phyloP scores from a whole-genome alignment of 768 basidiomycete species.

The Cystofilobasidium ferigula region DNA sequence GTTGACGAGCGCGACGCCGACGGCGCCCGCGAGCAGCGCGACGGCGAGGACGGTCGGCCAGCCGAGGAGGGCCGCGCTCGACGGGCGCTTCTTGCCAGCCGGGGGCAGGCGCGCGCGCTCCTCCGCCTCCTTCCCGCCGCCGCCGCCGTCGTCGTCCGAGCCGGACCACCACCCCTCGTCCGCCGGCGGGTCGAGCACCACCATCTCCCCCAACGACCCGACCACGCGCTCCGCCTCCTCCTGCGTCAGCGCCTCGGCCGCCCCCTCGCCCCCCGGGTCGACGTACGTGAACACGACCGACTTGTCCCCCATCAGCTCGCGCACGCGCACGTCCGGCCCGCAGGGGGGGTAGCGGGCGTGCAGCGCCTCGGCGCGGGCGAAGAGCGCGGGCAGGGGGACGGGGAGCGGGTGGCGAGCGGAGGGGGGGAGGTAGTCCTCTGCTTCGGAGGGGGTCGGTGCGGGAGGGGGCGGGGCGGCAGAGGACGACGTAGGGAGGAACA shows the following conservation, averaged over 20 bases:
- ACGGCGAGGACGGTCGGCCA: neutral
- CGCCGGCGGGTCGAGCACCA: neutral
- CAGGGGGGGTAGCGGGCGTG: slow-evolving; percentile 31
- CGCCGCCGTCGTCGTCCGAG: slow-evolving; percentile 5
- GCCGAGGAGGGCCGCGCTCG: neutral
- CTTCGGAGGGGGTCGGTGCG: neutral
- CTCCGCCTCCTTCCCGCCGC: neutral
- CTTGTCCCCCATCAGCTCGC: slow-evolving; percentile 34
- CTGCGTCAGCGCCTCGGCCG: neutral
- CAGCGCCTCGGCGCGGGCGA: slow-evolving; percentile 32
- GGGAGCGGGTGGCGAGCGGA: slow-evolving; percentile 32
- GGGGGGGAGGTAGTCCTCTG: neutral
- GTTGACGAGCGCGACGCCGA: neutral
- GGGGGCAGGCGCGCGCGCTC: neutral
- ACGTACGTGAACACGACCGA: slow-evolving; percentile 35
- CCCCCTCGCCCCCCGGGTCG: slow-evolving; percentile 26
- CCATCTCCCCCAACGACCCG: neutral
- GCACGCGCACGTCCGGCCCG: slow-evolving; percentile 26
- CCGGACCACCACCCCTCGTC: neutral
- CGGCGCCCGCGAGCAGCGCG: slow-evolving; percentile 1
- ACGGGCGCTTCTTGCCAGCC: neutral
- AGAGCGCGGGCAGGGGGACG: slow-evolving; percentile 34
- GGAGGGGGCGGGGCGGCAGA: slow-evolving; percentile 18
- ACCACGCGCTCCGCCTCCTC: slow-evolving; percentile 17
- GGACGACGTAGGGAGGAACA: slow-evolving; percentile 32